Evolutionary conservation across 148 eudicot species (phyloP), one percentile per base, ranked within the genome.

Genomic region (Rhododendron ovatum): DNA sequence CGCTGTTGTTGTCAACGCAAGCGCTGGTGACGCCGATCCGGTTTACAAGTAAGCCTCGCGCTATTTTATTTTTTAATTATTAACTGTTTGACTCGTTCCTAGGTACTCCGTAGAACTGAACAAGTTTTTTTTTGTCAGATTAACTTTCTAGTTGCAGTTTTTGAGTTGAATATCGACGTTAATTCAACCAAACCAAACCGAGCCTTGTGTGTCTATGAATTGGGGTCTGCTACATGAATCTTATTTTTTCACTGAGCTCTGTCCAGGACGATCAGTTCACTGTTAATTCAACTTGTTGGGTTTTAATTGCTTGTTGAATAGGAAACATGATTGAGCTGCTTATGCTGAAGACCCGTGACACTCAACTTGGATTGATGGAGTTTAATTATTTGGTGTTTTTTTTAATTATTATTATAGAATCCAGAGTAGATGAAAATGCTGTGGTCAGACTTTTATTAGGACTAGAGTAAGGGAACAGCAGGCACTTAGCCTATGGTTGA

Each of bases 11-110:
- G 85, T 92, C 82, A 59, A 84, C 80, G 94, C 92, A 22, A 90
- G 92, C 84, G 85, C 90, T 78, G 98, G 96, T 47, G 96, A 93
- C 67, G 88, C 91, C 48, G 96, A 95, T 91, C 96, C 96, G 26
- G 75, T 93, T 87, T 95, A 93, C 92, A 91, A 88, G 98, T 95
- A 83, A 63, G 69, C 85, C 50, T 86, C 5, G 12, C 74, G 30
- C 33, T 65, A 3, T 45, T 47, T 39, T 28, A 22, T 43, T 33
- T 24, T 30, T 33, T 61, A 74, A 13, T 11, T 11, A 11, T 13
- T 30, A 12, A 12, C 15, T 69, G 7, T 24, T 82, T 39, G 48
- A 33, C 3, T 20, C 75, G 55, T 65, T 20, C 26, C 48, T 75
- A 37, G 33, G 45, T 39, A 39, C 41, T 5, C 6, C 6, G 78